Evolutionary conservation across 257 asterid species (phyloP), one percentile per base, ranked within the genome.

Genomic region (Penstemon eatonii): DNA sequence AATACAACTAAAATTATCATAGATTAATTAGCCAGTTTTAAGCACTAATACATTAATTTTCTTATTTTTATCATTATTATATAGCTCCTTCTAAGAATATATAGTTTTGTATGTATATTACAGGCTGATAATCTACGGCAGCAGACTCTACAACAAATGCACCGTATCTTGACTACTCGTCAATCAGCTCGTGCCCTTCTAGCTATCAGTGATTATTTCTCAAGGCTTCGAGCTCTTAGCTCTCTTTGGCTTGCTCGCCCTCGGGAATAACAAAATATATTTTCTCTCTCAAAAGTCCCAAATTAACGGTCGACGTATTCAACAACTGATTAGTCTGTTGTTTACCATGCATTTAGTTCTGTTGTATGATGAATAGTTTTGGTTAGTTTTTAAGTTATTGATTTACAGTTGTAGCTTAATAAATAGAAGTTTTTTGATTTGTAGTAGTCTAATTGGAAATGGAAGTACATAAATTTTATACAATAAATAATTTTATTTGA

Each of bases 191-290:
- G 89, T 11, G 89, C 89, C 6, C 80, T 84, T 37, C 85, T 84
- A 37, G 85, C 85, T 10, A 75, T 84, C 67, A 70, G 75, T 15
- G 89, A 81, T 74, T 84, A 81, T 74, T 79, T 81, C 80, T 84
- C 89, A 38, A 81, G 87, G n/a, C 85, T 84, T 7, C 73, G 87
- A 18, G 89, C 89, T 58, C 83, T 84, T 38, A 84, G 89, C 76
- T 77, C 87, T 40, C 82, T 84, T 7, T 84, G 89, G 89, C 85
- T 84, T 1, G 87, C 89, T 3, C 86, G 89, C 13, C 89, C 89
- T 37, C 75, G 83, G 56, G 89, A 79, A 15, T 84, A 60, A 73
- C n/a, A 39, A 7, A 47, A n/a, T 49, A 60, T 40, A 25, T 42
- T 41, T 36, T 55, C 33, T 25, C 33, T 2, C 33, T 25, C 2